Evolutionary conservation across 73 alveolate genomes (phyloP).

Genomic region (Tetrahymena elliotti): DNA sequence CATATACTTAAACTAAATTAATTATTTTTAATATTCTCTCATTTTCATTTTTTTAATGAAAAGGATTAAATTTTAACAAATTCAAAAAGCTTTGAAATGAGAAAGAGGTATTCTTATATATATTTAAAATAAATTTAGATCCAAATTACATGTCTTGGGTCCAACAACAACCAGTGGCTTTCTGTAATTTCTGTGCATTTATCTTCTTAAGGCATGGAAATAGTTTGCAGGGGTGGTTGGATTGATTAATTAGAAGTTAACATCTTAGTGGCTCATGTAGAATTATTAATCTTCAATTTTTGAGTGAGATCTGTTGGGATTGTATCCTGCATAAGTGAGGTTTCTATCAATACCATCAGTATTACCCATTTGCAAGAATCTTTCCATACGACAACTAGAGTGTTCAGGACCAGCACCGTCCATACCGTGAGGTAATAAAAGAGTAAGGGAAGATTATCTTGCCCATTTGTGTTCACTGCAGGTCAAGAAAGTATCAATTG

Average conservation of each 20-base stretch:
- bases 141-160: conserved; percentile 56
- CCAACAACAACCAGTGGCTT: conserved; percentile 72
- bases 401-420: conserved; percentile 98
- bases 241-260: conserved; percentile 60
- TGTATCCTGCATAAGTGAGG: background rate
- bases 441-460: conserved; percentile 67
- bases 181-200: conserved; percentile 80
- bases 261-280: conserved; percentile 48
- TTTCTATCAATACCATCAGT: background rate
- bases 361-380: conserved; percentile 46
- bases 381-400: conserved; percentile 86
- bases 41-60: too few relatives aligned
- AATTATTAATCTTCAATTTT: background rate
- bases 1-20: too few relatives aligned
- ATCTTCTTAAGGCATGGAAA: conserved; percentile 75
- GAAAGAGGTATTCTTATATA: too few relatives aligned
- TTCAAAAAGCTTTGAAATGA: too few relatives aligned
- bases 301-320: conserved; percentile 32
- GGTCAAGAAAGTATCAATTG: conserved; percentile 72
- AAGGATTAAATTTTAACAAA: too few relatives aligned
- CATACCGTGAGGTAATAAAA: conserved; percentile 92
- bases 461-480: conserved; percentile 92
- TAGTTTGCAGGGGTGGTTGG: conserved; percentile 67
- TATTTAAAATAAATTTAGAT: background rate
- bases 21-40: too few relatives aligned